Percentiles rank a stretch among this genome's conserved stretches.
These are phyloP conservation scores for Trifolium fragiferum DNA, from an alignment of 306 rosid genomes.

Conservation along the genomic window DNA sequence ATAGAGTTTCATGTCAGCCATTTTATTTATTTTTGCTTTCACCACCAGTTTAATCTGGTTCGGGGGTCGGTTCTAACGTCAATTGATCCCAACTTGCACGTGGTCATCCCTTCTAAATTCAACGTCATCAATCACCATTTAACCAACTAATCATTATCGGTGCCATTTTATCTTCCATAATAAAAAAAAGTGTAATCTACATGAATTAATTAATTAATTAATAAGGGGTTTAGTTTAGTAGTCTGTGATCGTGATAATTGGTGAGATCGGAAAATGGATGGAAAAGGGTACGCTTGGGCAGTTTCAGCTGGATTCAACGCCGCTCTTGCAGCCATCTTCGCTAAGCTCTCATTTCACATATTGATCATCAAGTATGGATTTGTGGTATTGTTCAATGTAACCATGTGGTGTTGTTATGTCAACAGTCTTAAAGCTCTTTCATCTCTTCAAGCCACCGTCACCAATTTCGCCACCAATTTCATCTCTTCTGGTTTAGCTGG, in stretches of 20 bases:
- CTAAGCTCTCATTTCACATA: constrained; percentile 37
- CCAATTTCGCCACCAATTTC: constrained; percentile 89
- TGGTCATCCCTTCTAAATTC: too few species aligned
- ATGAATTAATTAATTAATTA: too few species aligned
- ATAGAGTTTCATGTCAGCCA: too few species aligned
- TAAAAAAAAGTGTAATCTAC: too few species aligned
- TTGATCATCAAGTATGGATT: constrained; percentile 59
- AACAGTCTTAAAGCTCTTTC: constrained; percentile 87
- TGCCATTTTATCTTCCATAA: too few species aligned
- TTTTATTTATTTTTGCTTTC: too few species aligned
- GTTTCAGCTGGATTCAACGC: constrained; percentile 50
- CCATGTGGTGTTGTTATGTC: constrained; percentile 89
- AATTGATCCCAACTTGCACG: too few species aligned
- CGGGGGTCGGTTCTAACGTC: too few species aligned
- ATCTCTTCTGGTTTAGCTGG: constrained; percentile 87
- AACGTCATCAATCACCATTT: too few species aligned
- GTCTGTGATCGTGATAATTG: neutral
- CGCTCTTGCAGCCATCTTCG: constrained; percentile 50
- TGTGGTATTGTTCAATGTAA: constrained; percentile 68
- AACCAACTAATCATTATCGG: too few species aligned
- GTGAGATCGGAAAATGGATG: constrained; percentile 27
- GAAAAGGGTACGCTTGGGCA: constrained; percentile 44
- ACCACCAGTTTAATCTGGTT: too few species aligned
- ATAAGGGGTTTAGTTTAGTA: neutral
- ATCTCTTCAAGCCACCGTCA: constrained; percentile 87